Conservation (phyloP, 768 basidiomycete species). For the Neoboletus brunneissimus region DNA sequence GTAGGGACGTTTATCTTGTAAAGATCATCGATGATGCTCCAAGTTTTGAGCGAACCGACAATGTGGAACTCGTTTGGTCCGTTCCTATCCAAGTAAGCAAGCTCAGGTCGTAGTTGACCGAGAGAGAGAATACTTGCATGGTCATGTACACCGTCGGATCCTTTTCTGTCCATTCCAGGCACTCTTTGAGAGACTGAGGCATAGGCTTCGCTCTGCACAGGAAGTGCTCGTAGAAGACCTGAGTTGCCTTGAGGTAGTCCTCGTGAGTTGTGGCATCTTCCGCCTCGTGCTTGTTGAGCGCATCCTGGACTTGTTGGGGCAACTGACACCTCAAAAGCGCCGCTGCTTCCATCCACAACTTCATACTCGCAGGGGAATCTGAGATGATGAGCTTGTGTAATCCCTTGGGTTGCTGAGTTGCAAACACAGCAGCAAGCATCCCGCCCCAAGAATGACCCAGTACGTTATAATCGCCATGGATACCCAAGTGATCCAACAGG, state of each 20-base stretch:
- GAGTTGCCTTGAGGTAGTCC: constrained; percentile 46
- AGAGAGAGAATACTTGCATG: constrained; percentile 36
- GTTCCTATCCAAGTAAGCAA: constrained; percentile 27
- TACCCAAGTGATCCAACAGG: constrained; percentile 43
- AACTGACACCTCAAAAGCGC: constrained; percentile 34
- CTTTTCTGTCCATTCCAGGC: constrained; percentile 36
- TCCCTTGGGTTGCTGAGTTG: constrained; percentile 41
- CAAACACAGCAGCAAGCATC: constrained; percentile 43
- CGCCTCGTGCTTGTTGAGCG: constrained; percentile 44
- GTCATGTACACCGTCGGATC: constrained; percentile 49
- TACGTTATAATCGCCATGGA: constrained; percentile 42
- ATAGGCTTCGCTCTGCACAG: constrained; percentile 45
- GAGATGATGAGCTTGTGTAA: constrained; percentile 46
- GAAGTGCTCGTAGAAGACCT: constrained; percentile 41
- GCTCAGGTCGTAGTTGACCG: neutral
- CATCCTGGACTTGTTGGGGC: constrained; percentile 40
- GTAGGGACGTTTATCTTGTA: constrained; percentile 35
- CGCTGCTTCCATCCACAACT: constrained; percentile 39
- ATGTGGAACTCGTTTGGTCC: constrained; percentile 41
- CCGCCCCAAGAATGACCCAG: constrained; percentile 44
- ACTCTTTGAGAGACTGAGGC: constrained; percentile 37
- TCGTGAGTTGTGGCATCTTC: constrained; percentile 40
- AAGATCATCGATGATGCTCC: constrained; percentile 35
- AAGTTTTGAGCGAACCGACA: constrained; percentile 32
- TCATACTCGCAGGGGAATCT: constrained; percentile 44